A percentile compares a stretch with the other conserved stretches of the same genome.
Conservation (phyloP, 148 eudicot species). For the Rhododendron ovatum region DNA sequence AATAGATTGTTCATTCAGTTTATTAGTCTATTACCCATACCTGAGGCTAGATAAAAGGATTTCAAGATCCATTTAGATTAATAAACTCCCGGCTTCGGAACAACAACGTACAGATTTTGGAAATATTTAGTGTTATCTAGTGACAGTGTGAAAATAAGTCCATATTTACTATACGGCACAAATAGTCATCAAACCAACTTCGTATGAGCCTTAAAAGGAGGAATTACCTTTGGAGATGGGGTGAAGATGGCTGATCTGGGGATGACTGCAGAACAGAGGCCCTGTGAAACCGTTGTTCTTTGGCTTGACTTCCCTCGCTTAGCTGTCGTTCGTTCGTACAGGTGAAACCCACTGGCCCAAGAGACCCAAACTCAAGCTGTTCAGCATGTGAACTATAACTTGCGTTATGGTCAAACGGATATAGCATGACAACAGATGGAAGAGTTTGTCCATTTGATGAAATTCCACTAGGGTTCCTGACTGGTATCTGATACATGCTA, state of each 20-base stretch:
- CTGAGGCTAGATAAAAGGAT: neutral
- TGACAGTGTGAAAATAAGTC: neutral
- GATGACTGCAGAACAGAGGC: conserved; percentile 45
- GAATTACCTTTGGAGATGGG: conserved; percentile 54
- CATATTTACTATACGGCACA: neutral
- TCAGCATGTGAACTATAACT: conserved; percentile 48
- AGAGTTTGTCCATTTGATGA: conserved; percentile 47
- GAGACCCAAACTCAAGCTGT: conserved; percentile 70
- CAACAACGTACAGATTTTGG: neutral
- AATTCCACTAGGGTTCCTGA: conserved; percentile 38
- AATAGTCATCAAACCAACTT: neutral
- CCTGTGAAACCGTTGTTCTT: conserved; percentile 56
- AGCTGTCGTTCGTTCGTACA: conserved; percentile 40
- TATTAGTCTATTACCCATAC: neutral
- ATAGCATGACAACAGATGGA: conserved; percentile 63
- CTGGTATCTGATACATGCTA: conserved; percentile 53
- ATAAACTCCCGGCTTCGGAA: neutral
- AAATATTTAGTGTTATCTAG: neutral
- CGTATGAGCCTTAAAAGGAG: neutral
- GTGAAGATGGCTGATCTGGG: conserved; percentile 76
- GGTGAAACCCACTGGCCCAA: conserved; percentile 50
- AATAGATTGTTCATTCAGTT: neutral
- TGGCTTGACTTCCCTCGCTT: conserved; percentile 37
- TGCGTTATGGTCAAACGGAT: conserved; percentile 62
- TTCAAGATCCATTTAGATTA: neutral